Percentiles rank a stretch among this genome's conserved stretches.
Conservation (phyloP, 1,139 yeast species). For the Geotrichum klebahnii region DNA sequence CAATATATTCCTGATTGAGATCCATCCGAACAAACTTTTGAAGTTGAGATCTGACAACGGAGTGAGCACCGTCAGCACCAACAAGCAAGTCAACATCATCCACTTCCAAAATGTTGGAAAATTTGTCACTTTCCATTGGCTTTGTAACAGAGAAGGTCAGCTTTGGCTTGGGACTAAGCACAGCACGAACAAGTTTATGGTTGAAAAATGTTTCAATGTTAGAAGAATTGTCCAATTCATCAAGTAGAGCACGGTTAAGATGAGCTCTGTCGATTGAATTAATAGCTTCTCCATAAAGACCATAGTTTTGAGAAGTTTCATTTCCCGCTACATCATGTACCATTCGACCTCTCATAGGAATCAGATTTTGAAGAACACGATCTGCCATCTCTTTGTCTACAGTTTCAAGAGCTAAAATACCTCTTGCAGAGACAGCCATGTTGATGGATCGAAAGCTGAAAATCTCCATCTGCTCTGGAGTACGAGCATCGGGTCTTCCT, state of each 20-base stretch:
- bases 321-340: conserved; percentile 66
- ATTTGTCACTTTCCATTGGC: conserved; percentile 13
- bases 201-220: conserved; percentile 52
- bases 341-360: conserved; percentile 90
- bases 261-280: conserved; percentile 77
- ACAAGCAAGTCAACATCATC: conserved; percentile 54
- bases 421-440: conserved; percentile 80
- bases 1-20: conserved; percentile 71
- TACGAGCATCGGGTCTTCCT: conserved; percentile 44
- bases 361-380: conserved; percentile 54
- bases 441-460: conserved; percentile 57
- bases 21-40: conserved; percentile 66
- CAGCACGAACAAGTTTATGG: conserved; percentile 48
- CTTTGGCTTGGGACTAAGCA: conserved; percentile 15
- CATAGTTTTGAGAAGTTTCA: conserved; percentile 69
- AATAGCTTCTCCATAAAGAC: conserved; percentile 78
- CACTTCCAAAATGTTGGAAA: conserved; percentile 22
- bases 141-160: conserved; percentile 21
- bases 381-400: conserved; percentile 59
- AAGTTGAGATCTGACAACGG: conserved; percentile 66
- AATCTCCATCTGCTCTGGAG: conserved; percentile 29
- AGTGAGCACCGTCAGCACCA: conserved; percentile 87
- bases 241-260: conserved; percentile 60
- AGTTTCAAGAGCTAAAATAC: conserved; percentile 62
- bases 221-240: conserved; percentile 51